Percentiles rank a stretch among this genome's conserved stretches.
Evolutionary conservation across 2,329 filamentous ascomycete genomes (phyloP).

Genomic region (Fusarium newnesense): DNA sequence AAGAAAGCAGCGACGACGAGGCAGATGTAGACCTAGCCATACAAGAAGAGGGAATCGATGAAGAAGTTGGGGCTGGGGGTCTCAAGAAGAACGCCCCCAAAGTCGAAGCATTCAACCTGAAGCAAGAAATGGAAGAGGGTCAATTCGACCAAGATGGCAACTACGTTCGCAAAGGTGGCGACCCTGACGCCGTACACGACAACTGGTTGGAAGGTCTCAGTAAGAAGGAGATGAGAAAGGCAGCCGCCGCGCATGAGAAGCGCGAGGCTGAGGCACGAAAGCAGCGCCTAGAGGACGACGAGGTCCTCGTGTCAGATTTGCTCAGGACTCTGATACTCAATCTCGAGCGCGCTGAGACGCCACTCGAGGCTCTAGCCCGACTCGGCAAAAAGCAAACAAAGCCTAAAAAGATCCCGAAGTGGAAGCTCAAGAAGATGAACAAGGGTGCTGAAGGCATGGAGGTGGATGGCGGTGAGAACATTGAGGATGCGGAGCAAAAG

Average conservation of each 20-base stretch:
- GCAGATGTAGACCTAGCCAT: conserved; percentile 77
- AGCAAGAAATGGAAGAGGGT: conserved; percentile 88
- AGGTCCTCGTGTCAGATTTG: conserved; percentile 76
- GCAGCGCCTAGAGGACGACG: conserved; percentile 79
- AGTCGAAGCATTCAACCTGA: conserved; percentile 96
- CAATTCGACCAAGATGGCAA: conserved; percentile 92
- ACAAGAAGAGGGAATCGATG: conserved; percentile 80
- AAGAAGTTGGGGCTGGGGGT: conserved; percentile 88
- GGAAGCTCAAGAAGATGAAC: conserved; percentile 76
- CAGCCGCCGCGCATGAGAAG: conserved; percentile 87
- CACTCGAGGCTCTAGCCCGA: conserved; percentile 86
- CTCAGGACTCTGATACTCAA: conserved; percentile 76
- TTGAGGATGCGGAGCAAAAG: conserved; percentile 74
- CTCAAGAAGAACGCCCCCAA: conserved; percentile 94
- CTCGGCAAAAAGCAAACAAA: conserved; percentile 76
- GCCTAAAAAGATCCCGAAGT: conserved; percentile 68
- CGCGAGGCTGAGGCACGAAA: conserved; percentile 80
- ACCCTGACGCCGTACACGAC: conserved; percentile 92
- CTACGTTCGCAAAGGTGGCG: conserved; percentile 86
- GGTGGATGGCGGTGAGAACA: conserved; percentile 61
- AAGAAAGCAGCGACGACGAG: conserved; percentile 69
- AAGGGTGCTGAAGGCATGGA: conserved; percentile 73
- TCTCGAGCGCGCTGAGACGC: conserved; percentile 84
- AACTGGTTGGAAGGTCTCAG: conserved; percentile 91
- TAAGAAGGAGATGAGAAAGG: conserved; percentile 92